Evolutionary conservation across 2,329 filamentous ascomycete genomes (phyloP).

Genomic region (Penicillium frequentans): DNA sequence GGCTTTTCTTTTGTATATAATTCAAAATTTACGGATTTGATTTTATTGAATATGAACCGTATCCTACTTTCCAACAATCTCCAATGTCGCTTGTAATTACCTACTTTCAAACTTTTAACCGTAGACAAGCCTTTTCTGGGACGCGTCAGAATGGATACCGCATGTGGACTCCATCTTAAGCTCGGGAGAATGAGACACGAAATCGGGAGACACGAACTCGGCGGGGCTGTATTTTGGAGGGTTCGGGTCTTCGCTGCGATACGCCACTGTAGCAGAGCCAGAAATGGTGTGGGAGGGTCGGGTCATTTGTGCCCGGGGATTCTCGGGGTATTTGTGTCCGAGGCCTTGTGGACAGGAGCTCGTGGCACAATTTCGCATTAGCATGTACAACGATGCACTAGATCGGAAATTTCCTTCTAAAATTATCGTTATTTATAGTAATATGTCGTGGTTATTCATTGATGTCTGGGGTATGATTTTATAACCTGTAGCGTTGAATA

Average conservation of each 20-base stretch:
- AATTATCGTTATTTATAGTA: no score
- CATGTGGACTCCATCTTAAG: neutral
- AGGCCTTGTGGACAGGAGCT: neutral
- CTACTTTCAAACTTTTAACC: no score
- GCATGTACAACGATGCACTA: neutral
- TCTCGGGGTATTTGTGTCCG: neutral
- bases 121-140: no score
- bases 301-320: no score
- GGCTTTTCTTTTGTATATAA: constrained; percentile 15
- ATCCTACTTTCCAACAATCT: neutral
- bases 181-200: neutral
- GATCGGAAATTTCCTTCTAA: no score
- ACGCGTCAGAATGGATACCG: neutral
- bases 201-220: neutral
- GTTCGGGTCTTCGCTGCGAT: neutral
- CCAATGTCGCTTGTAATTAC: neutral
- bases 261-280: neutral
- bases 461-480: no score
- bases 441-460: no score
- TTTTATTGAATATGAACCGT: neutral
- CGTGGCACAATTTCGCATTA: neutral
- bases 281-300: neutral
- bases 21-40: constrained; percentile 7
- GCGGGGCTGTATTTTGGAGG: neutral
- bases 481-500: no score